Evolutionary conservation across 305 asterid species (phyloP), one percentile per base, ranked within the genome.

Genomic region (Fraxinus baroniana): DNA sequence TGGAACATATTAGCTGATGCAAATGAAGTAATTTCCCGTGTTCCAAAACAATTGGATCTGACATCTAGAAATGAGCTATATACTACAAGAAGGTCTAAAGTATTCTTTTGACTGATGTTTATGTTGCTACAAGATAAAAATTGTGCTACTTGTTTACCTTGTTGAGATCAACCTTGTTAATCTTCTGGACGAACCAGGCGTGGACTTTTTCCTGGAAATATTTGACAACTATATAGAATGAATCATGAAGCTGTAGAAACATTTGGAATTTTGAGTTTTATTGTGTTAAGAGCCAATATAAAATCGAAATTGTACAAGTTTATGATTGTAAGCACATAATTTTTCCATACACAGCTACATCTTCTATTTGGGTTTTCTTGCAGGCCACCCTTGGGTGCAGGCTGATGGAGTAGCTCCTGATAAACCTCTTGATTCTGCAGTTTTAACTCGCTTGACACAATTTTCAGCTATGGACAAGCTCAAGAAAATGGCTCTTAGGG

Each of bases 401-500:
- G 85, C 86, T 70, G 91, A 91, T 3, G 97, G 97, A 62, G 90
- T 88, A 32, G 97, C 97, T 64, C 94, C 93, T 30, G 94, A 92
- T 81, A 92, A 90, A 90, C 97, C 93, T 82, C 91, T 92, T 1
- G 94, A 90, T 83, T 87, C 93, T 76, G 97, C 94, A 71, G 92
- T 91, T 28, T 88, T 91, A 2, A 88, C 83, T 80, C 93, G 97
- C 20, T 89, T 92, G 90, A 91, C 88, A 0, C 94, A 89, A 80
- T 92, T 92, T 85, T 91, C 93, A 41, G 97, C 90, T 36, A 90
- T 91, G 97, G 87, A 91, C 83, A 92, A 90, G 86, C 88, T 92
- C 71, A 92, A 92, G 91, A 92, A 91, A 89, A 91, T 92, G 93
- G 97, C 93, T 83, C 90, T 92, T 79, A 87, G 94, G 91, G 97